Evolutionary conservation across 495 filamentous ascomycete species (phyloP), one percentile per base, ranked within the genome.

Genomic region (Xylaria cubensis): DNA sequence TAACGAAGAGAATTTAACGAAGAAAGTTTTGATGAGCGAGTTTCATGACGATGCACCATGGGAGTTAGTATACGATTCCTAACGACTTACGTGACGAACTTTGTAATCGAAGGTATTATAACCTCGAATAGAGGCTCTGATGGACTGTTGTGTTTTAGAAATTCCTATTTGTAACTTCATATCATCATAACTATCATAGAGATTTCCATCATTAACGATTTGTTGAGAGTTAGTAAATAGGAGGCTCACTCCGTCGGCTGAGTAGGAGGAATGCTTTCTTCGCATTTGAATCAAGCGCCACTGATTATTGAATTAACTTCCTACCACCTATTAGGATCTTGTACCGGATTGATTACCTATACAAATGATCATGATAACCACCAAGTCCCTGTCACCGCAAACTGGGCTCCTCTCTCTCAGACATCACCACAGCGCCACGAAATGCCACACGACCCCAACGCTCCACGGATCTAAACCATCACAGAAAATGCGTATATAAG

Each of bases 1-100:
- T 61, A 61, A 61, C 58, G 24, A 61, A 21, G 34, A 41, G 21
- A 61, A 2, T n/a, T 39, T 61, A 61, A 61, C 58, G 24, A 61
- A 21, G 34, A 41, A 39, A 61, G 6, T n/a, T 39, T 61, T 39
- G 58, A 61, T 39, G 32, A 61, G n/a, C 15, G n/a, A 36, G 39
- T 19, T 39, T 19, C 29, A 10, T 39, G 19, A 39, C 58, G 1
- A 39, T 17, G 15, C 4, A 34, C 17, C 3, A 56, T 7, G 6
- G 6, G 48, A 21, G n/a, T 21, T 56, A 10, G 53, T 32, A 32
- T 56, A 5, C 6, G 15, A 32, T 17, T 3, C 48, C 21, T 51
- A 51, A 8, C 26, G 26, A 29, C 26, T 29, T 29, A 29, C 26
- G 26, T 29, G 26, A 29, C 26, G 26, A 29, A 29, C n/a, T n/a